Percentiles rank a stretch among this genome's conserved stretches.
Evolutionary conservation across 1,284 basidiomycete species (phyloP).

Genomic region (Rhodotorula sp.): DNA sequence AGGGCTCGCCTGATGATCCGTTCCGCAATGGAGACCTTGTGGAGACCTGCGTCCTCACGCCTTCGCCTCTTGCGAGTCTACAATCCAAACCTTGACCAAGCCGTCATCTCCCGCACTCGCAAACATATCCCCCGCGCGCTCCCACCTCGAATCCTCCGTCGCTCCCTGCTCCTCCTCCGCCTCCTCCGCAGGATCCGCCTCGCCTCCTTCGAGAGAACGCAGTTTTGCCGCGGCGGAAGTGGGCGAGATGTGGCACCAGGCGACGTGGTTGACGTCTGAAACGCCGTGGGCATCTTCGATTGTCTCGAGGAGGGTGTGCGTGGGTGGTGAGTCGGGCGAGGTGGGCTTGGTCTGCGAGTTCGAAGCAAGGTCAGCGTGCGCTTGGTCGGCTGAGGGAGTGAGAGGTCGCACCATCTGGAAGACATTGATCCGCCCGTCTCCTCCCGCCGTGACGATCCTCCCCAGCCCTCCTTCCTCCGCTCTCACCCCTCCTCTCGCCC

Average conservation of each 20-base stretch:
- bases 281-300: slow-evolving; percentile 65
- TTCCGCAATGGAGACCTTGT: not conserved
- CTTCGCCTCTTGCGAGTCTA: slow-evolving; percentile 1
- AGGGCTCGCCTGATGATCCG: not conserved
- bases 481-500: slow-evolving; percentile 53
- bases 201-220: slow-evolving; percentile 30
- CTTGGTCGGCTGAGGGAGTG: not conserved
- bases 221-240: slow-evolving; percentile 15
- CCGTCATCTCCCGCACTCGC: slow-evolving; percentile 80
- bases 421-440: slow-evolving; percentile 71
- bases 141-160: slow-evolving; percentile 32
- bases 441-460: slow-evolving; percentile 69
- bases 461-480: slow-evolving; percentile 55
- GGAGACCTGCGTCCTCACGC: not conserved
- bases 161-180: slow-evolving; percentile 39
- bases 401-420: slow-evolving; percentile 59
- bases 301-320: slow-evolving; percentile 49
- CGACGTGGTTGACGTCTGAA: slow-evolving; percentile 71
- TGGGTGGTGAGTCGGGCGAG: slow-evolving; percentile 11
- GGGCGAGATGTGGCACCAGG: slow-evolving; percentile 60
- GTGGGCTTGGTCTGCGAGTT: not conserved
- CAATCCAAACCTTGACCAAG: slow-evolving; percentile 63
- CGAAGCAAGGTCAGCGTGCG: slow-evolving; percentile 18
- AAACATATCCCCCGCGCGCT: slow-evolving; percentile 61
- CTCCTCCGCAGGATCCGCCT: slow-evolving; percentile 37